phyloP scores from a whole-genome alignment of 2,329 filamentous ascomycete genomes.

The Sphaerulina vaccinii region DNA sequence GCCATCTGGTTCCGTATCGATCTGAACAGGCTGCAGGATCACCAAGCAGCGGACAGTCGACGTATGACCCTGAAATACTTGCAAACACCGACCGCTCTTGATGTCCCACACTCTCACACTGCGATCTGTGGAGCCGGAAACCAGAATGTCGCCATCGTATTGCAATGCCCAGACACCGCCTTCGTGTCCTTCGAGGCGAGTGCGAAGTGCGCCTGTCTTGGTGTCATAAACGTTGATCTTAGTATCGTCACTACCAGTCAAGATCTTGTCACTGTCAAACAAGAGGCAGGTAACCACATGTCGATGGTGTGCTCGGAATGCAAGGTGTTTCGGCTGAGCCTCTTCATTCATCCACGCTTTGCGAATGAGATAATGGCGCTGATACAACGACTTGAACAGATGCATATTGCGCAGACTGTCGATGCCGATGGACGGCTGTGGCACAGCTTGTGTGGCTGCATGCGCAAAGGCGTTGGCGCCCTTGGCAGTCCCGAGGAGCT shows the following conservation, averaged over 20 bases:
- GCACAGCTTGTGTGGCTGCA: slow-evolving; percentile 77
- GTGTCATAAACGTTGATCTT: slow-evolving; percentile 98
- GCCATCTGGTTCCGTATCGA: slow-evolving; percentile 69
- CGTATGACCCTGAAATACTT: slow-evolving; percentile 96
- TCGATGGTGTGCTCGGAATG: slow-evolving; percentile 91
- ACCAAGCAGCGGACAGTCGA: slow-evolving; percentile 95
- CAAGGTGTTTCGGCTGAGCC: slow-evolving; percentile 83
- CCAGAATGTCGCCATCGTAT: slow-evolving; percentile 90
- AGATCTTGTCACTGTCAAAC: slow-evolving; percentile 96
- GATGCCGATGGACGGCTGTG: slow-evolving; percentile 76
- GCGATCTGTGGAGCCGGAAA: slow-evolving; percentile 93
- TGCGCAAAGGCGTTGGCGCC: slow-evolving; percentile 84
- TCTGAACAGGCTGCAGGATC: slow-evolving; percentile 82
- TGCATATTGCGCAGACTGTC: slow-evolving; percentile 78
- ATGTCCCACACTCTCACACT: slow-evolving; percentile 99
- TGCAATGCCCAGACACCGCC: slow-evolving; percentile 97
- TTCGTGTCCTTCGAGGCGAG: slow-evolving; percentile 86
- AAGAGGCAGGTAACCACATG: slow-evolving; percentile 98
- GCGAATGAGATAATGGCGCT: slow-evolving; percentile 85
- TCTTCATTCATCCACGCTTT: slow-evolving; percentile 86
- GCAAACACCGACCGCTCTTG: slow-evolving; percentile 84
- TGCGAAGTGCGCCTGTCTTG: slow-evolving; percentile 81
- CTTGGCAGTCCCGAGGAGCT: slow-evolving; percentile 59
- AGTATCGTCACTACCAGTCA: slow-evolving; percentile 96
- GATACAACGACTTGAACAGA: slow-evolving; percentile 94